Conservation (phyloP, 2,329 filamentous ascomycete genomes). For the Penicillium frequentans region DNA sequence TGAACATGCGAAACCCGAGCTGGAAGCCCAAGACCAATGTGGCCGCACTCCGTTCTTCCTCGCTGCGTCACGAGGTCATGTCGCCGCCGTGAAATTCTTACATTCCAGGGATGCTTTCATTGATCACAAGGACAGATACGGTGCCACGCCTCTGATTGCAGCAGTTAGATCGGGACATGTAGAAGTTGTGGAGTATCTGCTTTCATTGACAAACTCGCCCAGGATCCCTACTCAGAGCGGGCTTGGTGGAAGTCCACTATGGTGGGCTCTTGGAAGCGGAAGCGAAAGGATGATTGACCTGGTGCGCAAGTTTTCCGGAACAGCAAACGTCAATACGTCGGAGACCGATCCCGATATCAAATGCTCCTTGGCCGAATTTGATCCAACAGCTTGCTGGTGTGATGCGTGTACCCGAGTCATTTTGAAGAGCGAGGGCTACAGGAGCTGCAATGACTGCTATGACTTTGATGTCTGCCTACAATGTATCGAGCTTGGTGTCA, state of each 20-base stretch:
- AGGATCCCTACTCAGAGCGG: not conserved
- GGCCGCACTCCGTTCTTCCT: not conserved
- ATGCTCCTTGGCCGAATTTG: not conserved
- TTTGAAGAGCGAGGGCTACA: not conserved
- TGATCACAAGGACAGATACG: not conserved
- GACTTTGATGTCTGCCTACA: not conserved
- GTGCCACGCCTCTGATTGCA: not conserved
- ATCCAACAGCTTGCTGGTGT: not conserved
- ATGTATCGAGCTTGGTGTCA: not conserved
- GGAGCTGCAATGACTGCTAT: not conserved
- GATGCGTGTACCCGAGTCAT: not conserved
- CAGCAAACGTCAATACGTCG: not conserved
- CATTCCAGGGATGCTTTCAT: not conserved
- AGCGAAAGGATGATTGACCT: not conserved
- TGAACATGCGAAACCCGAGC: not conserved
- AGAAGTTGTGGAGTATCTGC: not conserved
- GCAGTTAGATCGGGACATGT: not conserved
- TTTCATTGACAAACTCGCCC: not conserved
- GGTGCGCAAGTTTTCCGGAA: not conserved
- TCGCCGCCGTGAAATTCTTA: not conserved
- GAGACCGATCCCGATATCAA: not conserved
- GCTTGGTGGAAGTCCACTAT: not conserved
- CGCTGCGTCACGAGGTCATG: not conserved
- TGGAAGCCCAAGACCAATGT: not conserved
- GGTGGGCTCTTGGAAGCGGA: not conserved